Conservation (phyloP, 495 filamentous ascomycete genomes). For the Penicillium atrosanguineum region DNA sequence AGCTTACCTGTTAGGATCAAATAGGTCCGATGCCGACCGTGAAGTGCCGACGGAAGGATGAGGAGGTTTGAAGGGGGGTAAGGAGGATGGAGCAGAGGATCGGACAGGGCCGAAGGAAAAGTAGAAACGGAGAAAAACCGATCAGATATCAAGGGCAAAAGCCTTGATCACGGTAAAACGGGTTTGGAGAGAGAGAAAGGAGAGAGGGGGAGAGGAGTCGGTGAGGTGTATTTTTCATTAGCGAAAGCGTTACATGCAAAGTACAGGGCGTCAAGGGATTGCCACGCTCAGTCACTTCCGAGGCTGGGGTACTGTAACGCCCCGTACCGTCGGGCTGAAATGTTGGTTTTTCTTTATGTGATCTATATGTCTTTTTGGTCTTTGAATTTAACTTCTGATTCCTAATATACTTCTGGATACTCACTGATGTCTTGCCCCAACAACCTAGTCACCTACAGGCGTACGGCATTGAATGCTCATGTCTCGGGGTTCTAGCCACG, state of each 20-base stretch:
- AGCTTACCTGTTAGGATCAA: conserved; percentile 14
- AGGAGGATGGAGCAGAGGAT: background rate
- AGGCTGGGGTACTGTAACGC: conserved; percentile 11
- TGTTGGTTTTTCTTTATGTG: background rate
- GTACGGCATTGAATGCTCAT: background rate
- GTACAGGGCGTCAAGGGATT: conserved; percentile 7
- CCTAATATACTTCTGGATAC: background rate
- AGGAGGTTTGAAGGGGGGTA: background rate
- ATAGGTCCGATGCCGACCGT: conserved; percentile 27
- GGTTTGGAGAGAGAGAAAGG: conserved; percentile 16
- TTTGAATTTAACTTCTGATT: background rate
- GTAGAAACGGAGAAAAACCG: conserved; percentile 13
- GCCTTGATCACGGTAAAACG: conserved; percentile 33
- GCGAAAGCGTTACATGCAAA: conserved; percentile 24
- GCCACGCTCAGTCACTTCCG: background rate
- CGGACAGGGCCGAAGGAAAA: conserved; percentile 11
- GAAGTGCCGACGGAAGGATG: conserved; percentile 7
- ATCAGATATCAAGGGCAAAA: conserved; percentile 34
- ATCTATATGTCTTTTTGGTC: background rate
- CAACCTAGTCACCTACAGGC: background rate
- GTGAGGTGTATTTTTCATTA: conserved; percentile 29
- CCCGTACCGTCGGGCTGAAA: conserved; percentile 22
- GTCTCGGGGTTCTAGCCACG: conserved; percentile 2
- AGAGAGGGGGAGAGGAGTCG: conserved; percentile 27
- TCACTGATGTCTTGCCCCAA: background rate